Percentiles rank a stretch among this genome's conserved stretches.
phyloP scores from a whole-genome alignment of 148 eudicot species.

The Diospyros lotus region DNA sequence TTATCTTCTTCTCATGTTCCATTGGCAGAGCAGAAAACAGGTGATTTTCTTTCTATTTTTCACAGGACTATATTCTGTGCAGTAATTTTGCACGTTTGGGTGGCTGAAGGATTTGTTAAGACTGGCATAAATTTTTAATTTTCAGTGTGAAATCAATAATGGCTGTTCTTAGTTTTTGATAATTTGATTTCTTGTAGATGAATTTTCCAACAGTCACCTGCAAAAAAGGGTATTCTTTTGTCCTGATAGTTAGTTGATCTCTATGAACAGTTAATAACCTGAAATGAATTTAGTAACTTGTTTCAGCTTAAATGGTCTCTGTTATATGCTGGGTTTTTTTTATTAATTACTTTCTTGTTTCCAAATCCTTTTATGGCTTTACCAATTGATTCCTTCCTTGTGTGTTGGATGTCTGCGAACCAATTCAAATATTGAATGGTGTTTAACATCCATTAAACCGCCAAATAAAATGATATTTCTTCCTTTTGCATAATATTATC shows the following conservation, averaged over 20 bases:
- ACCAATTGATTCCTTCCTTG: too few relatives aligned
- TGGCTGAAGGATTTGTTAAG: neutral
- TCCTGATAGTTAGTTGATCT: too few relatives aligned
- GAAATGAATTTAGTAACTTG: neutral
- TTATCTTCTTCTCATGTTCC: neutral
- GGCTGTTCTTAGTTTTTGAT: neutral
- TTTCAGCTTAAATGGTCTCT: neutral
- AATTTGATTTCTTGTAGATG: slow-evolving; percentile 1
- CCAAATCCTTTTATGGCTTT: too few relatives aligned
- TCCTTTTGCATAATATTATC: neutral
- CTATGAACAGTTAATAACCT: too few relatives aligned
- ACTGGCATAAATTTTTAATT: neutral
- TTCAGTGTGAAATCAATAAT: neutral
- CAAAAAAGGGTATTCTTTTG: too few relatives aligned
- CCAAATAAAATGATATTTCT: neutral
- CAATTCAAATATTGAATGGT: neutral
- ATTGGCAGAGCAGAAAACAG: neutral
- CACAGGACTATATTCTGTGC: neutral
- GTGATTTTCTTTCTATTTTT: neutral
- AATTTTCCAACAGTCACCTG: neutral
- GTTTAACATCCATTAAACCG: too few relatives aligned
- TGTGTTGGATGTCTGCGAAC: neutral
- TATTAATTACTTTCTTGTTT: too few relatives aligned
- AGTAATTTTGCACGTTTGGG: neutral
- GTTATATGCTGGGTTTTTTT: neutral